Percentiles rank a stretch among this genome's conserved stretches.
Evolutionary conservation across 352 stramenopile genomes (phyloP).

Genomic region (Peronospora belbahrii): DNA sequence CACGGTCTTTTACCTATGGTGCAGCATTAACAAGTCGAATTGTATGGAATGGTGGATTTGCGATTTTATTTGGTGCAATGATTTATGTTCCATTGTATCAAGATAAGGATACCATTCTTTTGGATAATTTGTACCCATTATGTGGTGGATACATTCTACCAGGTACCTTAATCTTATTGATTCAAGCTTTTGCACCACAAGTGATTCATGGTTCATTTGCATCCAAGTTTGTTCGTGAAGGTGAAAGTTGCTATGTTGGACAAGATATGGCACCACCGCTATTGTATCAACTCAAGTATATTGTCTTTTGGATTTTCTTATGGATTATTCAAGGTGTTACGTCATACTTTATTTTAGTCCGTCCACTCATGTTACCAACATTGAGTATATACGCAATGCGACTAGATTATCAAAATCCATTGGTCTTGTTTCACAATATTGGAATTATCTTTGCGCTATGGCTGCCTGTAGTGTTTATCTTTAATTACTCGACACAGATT

Average conservation of each 20-base stretch:
- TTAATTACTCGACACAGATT: slow-evolving; percentile 78
- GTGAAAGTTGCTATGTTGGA: slow-evolving; percentile 61
- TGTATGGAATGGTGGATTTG: slow-evolving; percentile 58
- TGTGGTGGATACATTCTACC: slow-evolving; percentile 42
- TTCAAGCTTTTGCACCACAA: slow-evolving; percentile 45
- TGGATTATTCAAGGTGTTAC: slow-evolving; percentile 46
- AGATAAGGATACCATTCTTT: slow-evolving; percentile 32
- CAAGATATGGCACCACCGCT: slow-evolving; percentile 57
- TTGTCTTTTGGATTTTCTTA: slow-evolving; percentile 51
- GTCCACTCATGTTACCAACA: slow-evolving; percentile 55
- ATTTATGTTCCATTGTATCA: slow-evolving; percentile 53
- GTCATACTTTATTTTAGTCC: slow-evolving; percentile 64
- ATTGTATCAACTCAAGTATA: slow-evolving; percentile 56
- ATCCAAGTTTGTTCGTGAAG: slow-evolving; percentile 66
- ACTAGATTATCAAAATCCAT: slow-evolving; percentile 53
- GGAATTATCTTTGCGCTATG: slow-evolving; percentile 59
- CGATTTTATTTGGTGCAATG: slow-evolving; percentile 47
- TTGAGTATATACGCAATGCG: slow-evolving; percentile 68
- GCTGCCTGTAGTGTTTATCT: slow-evolving; percentile 61
- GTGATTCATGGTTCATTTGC: slow-evolving; percentile 47
- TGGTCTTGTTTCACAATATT: slow-evolving; percentile 72
- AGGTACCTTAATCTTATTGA: slow-evolving; percentile 40
- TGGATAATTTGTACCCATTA: slow-evolving; percentile 38
- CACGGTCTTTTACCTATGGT: slow-evolving; percentile 53
- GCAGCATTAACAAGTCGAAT: slow-evolving; percentile 39